Conservation (phyloP, 257 asterid species). For the Coffea canephora region DNA sequence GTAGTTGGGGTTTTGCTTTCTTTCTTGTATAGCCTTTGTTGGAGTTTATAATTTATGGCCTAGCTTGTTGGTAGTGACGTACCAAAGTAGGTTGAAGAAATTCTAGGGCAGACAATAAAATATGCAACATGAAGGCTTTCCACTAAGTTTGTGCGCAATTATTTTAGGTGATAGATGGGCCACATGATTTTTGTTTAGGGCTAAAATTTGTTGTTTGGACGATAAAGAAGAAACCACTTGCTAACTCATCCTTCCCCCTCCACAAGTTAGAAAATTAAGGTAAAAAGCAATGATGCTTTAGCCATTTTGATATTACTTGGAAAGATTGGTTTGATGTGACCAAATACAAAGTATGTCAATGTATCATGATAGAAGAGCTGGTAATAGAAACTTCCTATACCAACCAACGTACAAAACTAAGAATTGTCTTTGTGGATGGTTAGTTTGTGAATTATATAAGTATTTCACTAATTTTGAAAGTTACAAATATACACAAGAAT, state of each 20-base stretch:
- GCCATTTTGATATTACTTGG: too few species aligned
- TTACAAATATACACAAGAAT: too few species aligned
- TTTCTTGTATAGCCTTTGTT: slow-evolving; percentile 4
- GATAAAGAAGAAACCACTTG: too few species aligned
- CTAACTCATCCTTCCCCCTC: neutral
- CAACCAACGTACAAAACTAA: too few species aligned
- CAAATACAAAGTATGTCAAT: too few species aligned
- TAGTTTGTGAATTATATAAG: too few species aligned
- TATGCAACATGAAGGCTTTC: slow-evolving; percentile 17
- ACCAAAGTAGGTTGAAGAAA: slow-evolving; percentile 2
- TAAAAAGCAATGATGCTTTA: too few species aligned
- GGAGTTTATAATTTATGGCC: slow-evolving; percentile 10
- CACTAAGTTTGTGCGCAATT: slow-evolving; percentile 22
- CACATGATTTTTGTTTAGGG: slow-evolving; percentile 7
- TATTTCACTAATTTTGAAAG: too few species aligned
- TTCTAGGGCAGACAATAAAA: slow-evolving; percentile 25
- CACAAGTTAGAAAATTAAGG: neutral
- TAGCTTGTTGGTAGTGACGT: slow-evolving; percentile 12
- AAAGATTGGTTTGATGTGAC: too few species aligned
- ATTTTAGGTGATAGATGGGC: slow-evolving; percentile 11
- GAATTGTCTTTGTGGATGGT: too few species aligned
- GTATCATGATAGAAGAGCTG: too few species aligned
- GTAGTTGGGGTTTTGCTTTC: neutral
- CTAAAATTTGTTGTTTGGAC: neutral
- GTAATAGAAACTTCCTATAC: too few species aligned